These are phyloP conservation scores for Globisporangium echinulatum DNA, from an alignment of 352 stramenopile genomes.

Conservation along the genomic window DNA sequence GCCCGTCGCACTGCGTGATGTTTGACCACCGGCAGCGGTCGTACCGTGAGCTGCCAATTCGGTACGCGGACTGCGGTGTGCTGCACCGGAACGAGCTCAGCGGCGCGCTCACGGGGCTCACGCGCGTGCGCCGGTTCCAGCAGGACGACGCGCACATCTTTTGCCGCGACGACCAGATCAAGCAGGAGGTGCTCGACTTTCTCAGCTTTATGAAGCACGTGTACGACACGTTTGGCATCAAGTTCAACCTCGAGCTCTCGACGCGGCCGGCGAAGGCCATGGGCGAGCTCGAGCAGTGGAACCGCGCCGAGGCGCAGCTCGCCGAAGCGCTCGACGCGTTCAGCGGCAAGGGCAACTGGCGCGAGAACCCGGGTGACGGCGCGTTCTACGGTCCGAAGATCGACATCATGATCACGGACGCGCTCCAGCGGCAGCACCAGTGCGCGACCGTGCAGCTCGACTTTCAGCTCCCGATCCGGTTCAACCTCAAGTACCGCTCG, in stretches of 20 bases:
- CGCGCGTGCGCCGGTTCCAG: constrained; percentile 95
- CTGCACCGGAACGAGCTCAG: constrained; percentile 94
- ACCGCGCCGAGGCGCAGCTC: constrained; percentile 82
- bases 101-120: constrained; percentile 94
- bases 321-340: constrained; percentile 59
- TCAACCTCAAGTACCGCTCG: constrained; percentile 85
- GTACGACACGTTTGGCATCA: constrained; percentile 93
- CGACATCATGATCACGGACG: constrained; percentile 96
- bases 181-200: constrained; percentile 93
- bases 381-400: constrained; percentile 98
- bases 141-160: constrained; percentile 99
- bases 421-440: constrained; percentile 94
- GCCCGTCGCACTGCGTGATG: constrained; percentile 96
- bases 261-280: constrained; percentile 95
- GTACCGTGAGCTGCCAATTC: constrained; percentile 93
- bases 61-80: constrained; percentile 93
- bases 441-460: constrained; percentile 97
- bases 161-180: constrained; percentile 92
- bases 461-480: constrained; percentile 96
- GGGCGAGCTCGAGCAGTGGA: constrained; percentile 91
- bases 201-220: constrained; percentile 93
- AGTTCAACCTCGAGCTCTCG: constrained; percentile 95
- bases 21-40: constrained; percentile 94
- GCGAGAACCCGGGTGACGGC: constrained; percentile 96
- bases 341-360: constrained; percentile 95